phyloP scores from a whole-genome alignment of 306 rosid species.

The Amphicarpaea edgeworthii region DNA sequence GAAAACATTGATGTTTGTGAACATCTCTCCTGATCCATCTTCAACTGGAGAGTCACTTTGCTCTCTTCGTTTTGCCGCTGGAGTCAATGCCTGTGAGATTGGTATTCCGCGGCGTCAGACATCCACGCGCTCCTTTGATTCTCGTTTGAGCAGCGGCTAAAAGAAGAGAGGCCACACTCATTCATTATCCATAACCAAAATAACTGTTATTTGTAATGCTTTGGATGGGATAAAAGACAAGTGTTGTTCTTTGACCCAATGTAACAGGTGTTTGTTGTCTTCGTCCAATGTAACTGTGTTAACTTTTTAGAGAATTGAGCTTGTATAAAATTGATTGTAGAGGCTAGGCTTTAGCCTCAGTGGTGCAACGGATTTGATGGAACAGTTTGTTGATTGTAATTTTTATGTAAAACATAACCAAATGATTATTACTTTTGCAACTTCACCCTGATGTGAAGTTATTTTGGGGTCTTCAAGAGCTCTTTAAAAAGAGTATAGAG shows the following conservation, averaged over 20 bases:
- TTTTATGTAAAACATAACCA: neutral
- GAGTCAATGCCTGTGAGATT: slow-evolving; percentile 92
- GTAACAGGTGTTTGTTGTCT: slow-evolving; percentile 42
- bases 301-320: slow-evolving; percentile 30
- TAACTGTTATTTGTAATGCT: slow-evolving; percentile 42
- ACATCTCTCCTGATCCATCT: slow-evolving; percentile 81
- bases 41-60: slow-evolving; percentile 87
- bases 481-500: no score
- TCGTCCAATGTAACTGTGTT: slow-evolving; percentile 22
- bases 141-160: slow-evolving; percentile 75
- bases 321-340: slow-evolving; percentile 52
- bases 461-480: neutral
- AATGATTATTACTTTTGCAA: slow-evolving; percentile 14
- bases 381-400: slow-evolving; percentile 33
- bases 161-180: neutral
- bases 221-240: neutral
- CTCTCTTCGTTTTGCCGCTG: slow-evolving; percentile 87
- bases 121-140: slow-evolving; percentile 61
- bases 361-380: slow-evolving; percentile 19
- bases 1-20: slow-evolving; percentile 87
- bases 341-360: slow-evolving; percentile 52
- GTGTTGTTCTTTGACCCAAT: slow-evolving; percentile 38
- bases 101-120: slow-evolving; percentile 94
- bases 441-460: neutral
- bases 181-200: slow-evolving; percentile 2